Evolutionary conservation across 2,329 filamentous ascomycete species (phyloP).

Genomic region (Diaporthe citri): DNA sequence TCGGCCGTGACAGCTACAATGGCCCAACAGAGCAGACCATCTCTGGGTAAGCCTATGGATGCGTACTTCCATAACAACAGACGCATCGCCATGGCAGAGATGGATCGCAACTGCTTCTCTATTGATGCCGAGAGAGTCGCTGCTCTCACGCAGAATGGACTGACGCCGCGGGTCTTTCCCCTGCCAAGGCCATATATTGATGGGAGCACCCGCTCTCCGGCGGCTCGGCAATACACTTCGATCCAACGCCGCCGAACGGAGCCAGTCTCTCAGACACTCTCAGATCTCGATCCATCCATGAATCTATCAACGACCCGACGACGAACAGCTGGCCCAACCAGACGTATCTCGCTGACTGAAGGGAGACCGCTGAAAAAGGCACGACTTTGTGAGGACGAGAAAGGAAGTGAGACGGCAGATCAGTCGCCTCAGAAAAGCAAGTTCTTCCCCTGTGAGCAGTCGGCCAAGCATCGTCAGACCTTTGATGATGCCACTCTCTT

Average conservation of each 20-base stretch:
- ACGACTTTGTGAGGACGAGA: constrained; percentile 63
- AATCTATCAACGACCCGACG: constrained; percentile 42
- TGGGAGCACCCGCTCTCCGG: constrained; percentile 43
- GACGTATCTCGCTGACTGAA: constrained; percentile 39
- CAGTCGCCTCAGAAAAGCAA: constrained; percentile 62
- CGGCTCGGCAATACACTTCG: constrained; percentile 52
- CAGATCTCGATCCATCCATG: constrained; percentile 34
- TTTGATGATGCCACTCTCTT: constrained; percentile 58
- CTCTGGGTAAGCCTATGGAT: constrained; percentile 63
- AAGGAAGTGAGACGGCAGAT: constrained; percentile 46
- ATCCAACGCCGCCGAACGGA: constrained; percentile 65
- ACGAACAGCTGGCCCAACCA: constrained; percentile 45
- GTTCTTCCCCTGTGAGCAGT: constrained; percentile 60
- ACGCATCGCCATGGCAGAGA: constrained; percentile 71
- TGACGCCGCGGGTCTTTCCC: constrained; percentile 69
- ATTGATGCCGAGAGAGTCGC: constrained; percentile 63
- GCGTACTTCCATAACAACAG: constrained; percentile 65
- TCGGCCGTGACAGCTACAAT: constrained; percentile 43
- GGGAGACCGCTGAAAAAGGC: constrained; percentile 68
- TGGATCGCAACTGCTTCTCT: constrained; percentile 72
- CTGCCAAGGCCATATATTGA: constrained; percentile 70
- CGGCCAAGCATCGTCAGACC: constrained; percentile 48
- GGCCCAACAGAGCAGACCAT: constrained; percentile 45
- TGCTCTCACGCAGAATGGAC: constrained; percentile 62
- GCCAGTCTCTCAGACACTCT: constrained; percentile 61